Base-by-base conservation (phyloP, 345 rosid species). In the Aquilaria malaccensis region DNA sequence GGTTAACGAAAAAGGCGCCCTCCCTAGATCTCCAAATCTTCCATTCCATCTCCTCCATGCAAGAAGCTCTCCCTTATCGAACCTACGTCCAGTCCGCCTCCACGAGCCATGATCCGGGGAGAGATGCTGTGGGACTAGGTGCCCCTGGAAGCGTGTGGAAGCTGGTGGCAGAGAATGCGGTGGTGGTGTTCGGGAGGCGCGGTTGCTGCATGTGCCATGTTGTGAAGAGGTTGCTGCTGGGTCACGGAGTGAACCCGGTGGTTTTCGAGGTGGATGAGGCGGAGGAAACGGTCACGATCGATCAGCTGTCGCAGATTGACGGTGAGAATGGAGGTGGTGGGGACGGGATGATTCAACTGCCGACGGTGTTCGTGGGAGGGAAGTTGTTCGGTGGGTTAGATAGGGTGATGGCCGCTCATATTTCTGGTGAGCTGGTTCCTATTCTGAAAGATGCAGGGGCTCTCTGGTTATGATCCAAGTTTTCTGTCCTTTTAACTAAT, bases 181-280 rank as follows among this genome's bases (percentile, higher is more conserved):
- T 88, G 68, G 65, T 79, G 1, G 85, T 85, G 67, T 65, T 85
- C 22, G 89, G 89, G 43, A 67, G 70, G 68, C 80, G 80, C 10
- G 96, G 89, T 4, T 88, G 96, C 12, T 88, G 92, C 58, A 85
- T 88, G 96, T 70, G 86, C 49, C 89, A 74, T 59, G 98, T 89
- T 6, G 87, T 88, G 74, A 81, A 67, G 71, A 76, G 73, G 67
- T 59, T 92, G 73, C 71, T 92, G 50, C 69, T 74, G 56, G 95
- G 89, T 58, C 80, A 79, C 13, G 98, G 96, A 29, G 93, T 83
- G 45, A 92, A 88, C 51, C 96, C 98, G 2, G 64, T 79, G 6
- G 79, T 79, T 48, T 72, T 76, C 45, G 95, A 86, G 67, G 75
- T 92, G 6, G 86, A 74, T 0, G 92, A 86, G 55, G 69, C 64